Conservation (phyloP, 2,329 filamentous ascomycete species). For the Diaporthe sp. region DNA sequence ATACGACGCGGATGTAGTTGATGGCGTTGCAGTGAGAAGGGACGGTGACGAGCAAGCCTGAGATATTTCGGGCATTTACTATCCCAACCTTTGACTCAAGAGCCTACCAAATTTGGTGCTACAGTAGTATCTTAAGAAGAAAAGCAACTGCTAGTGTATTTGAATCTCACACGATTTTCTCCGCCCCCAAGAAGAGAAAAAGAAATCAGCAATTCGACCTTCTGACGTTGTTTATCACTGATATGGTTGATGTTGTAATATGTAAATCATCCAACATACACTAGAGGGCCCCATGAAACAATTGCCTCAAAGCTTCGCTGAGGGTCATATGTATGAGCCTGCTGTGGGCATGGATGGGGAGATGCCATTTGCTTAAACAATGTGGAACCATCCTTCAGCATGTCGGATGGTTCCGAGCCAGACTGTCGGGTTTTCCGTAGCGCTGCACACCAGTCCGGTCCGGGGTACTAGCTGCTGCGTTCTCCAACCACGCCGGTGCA, state of each 20-base stretch:
- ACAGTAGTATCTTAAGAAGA: neutral
- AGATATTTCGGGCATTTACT: neutral
- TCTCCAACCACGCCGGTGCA: neutral
- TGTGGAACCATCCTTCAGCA: neutral
- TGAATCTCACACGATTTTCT: neutral
- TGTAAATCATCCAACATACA: neutral
- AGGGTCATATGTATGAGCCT: too few species aligned
- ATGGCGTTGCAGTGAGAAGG: neutral
- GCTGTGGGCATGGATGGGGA: too few species aligned
- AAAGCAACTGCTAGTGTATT: too few species aligned
- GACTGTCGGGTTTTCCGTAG: neutral
- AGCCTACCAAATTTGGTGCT: too few species aligned
- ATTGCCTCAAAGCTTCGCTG: neutral
- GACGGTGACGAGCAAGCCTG: neutral
- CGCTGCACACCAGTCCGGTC: neutral
- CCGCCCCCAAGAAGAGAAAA: too few species aligned
- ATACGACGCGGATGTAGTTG: neutral
- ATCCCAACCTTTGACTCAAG: neutral
- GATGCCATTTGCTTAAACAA: neutral
- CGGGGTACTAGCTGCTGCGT: neutral
- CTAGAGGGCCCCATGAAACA: neutral
- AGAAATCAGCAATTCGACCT: neutral
- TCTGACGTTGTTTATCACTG: neutral
- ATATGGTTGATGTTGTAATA: neutral
- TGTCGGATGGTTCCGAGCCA: neutral